These are phyloP conservation scores for Paecilomyces sp. DNA, from an alignment of 2,329 filamentous ascomycete genomes.

Conservation along the genomic window DNA sequence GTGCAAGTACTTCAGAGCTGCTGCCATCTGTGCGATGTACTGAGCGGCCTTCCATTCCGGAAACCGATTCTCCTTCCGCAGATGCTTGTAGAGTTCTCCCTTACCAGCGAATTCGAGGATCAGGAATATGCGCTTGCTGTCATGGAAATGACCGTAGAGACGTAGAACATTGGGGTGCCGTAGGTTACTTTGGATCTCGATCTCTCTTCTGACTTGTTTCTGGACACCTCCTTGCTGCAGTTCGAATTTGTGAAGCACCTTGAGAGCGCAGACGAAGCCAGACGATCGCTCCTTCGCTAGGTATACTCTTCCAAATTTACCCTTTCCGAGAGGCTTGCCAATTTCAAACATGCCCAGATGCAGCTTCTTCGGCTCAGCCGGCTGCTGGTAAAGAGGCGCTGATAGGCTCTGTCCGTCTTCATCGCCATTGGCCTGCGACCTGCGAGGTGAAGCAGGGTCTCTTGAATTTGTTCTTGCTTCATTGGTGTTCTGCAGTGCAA, in stretches of 20 bases:
- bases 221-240: constrained; percentile 73
- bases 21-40: constrained; percentile 87
- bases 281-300: constrained; percentile 71
- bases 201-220: constrained; percentile 80
- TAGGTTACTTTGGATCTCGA: constrained; percentile 83
- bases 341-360: constrained; percentile 95
- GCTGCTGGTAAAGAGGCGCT: constrained; percentile 50
- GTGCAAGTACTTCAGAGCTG: constrained; percentile 81
- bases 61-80: constrained; percentile 70
- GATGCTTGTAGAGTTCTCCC: constrained; percentile 82
- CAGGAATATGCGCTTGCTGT: constrained; percentile 78
- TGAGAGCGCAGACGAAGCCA: constrained; percentile 78
- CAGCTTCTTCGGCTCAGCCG: constrained; percentile 52
- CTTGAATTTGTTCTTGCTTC: constrained; percentile 48
- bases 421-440: constrained; percentile 41
- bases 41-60: constrained; percentile 80
- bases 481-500: constrained; percentile 73
- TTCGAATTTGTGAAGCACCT: constrained; percentile 79
- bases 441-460: constrained; percentile 55
- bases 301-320: constrained; percentile 82
- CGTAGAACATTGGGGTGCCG: constrained; percentile 79
- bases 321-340: constrained; percentile 75
- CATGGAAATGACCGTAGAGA: constrained; percentile 82
- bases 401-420: constrained; percentile 29
- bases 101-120: constrained; percentile 82